Conservation (phyloP, 345 rosid species). For the Brassica nigra region DNA sequence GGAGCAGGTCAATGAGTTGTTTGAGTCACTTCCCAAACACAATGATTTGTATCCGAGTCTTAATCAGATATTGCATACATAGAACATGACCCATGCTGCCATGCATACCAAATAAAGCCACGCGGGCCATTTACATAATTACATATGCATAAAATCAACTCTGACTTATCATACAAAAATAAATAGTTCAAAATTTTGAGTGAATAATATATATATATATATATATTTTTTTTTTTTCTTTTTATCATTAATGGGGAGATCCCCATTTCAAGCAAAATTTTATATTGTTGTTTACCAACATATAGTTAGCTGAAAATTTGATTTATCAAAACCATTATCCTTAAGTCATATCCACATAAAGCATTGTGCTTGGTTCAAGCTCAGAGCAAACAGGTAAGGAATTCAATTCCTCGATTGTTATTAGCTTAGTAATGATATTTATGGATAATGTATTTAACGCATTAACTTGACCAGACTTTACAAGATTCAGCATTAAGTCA, state of each 20-base stretch:
- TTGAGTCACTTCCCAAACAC: slow-evolving; percentile 19
- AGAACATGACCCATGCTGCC: background rate
- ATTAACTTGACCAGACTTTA: background rate
- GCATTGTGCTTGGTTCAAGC: slow-evolving; percentile 59
- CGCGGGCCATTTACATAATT: background rate
- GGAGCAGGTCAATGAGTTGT: slow-evolving; percentile 24
- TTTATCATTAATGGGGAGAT: background rate
- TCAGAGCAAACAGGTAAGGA: slow-evolving; percentile 82
- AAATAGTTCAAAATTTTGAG: background rate
- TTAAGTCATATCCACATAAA: too few species aligned
- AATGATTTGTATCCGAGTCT: slow-evolving; percentile 29
- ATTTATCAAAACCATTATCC: background rate
- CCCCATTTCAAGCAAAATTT: background rate
- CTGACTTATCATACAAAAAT: background rate
- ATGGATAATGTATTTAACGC: background rate
- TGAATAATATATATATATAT: background rate
- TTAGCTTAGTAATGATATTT: background rate
- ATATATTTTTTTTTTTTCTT: too few species aligned
- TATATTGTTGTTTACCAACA: background rate
- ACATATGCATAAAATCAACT: background rate
- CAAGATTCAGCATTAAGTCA: background rate
- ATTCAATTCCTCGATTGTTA: background rate
- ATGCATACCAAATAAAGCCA: background rate
- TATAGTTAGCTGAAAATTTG: background rate
- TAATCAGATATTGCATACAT: slow-evolving; percentile 9